Evolutionary conservation across 2,329 filamentous ascomycete species (phyloP).

Genomic region (Diaporthe ilicicola): DNA sequence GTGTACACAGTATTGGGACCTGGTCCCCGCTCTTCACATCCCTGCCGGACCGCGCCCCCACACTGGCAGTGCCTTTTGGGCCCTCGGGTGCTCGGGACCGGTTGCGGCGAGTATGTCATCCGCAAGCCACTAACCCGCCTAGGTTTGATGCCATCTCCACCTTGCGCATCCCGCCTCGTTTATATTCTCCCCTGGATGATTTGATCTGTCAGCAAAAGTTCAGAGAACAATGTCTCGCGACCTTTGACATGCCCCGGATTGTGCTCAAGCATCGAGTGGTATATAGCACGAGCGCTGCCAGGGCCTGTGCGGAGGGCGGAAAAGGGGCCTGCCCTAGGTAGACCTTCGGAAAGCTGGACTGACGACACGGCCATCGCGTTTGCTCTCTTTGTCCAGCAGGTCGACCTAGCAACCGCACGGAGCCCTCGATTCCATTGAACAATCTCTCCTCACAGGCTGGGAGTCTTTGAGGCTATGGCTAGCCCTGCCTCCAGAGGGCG

Average conservation of each 20-base stretch:
- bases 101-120: constrained; percentile 22
- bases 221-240: constrained; percentile 18
- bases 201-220: constrained; percentile 8
- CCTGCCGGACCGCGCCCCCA: neutral
- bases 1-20: too few relatives aligned
- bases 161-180: neutral
- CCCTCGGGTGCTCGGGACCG: constrained; percentile 12
- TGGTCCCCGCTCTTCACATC: neutral
- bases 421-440: neutral
- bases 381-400: constrained; percentile 11
- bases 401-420: constrained; percentile 3
- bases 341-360: neutral
- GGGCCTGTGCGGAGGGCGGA: neutral
- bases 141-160: neutral
- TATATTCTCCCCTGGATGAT: neutral
- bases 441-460: neutral
- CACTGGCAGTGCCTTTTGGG: neutral
- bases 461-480: constrained; percentile 9
- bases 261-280: neutral
- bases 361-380: neutral
- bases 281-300: neutral
- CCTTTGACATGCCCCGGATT: constrained; percentile 11
- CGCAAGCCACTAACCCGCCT: neutral
- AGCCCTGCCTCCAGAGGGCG: neutral
- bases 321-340: neutral